Conservation (phyloP, 352 stramenopile species). For the Globisporangium cederbergense region DNA sequence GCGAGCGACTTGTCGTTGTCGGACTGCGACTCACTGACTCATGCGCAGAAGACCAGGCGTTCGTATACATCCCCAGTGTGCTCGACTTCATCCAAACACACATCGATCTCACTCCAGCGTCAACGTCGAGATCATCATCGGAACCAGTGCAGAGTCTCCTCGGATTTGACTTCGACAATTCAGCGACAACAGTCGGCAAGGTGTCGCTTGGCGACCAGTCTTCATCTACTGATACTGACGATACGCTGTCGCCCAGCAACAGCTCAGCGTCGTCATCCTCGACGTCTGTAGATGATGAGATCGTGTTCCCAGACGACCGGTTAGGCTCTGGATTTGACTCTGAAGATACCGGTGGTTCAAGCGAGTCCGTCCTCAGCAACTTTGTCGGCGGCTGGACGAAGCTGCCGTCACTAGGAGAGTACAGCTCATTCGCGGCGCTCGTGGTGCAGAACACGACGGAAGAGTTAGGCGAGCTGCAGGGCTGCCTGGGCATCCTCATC, state of each 20-base stretch:
- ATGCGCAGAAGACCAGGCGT: background rate
- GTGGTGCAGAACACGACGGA: constrained; percentile 11
- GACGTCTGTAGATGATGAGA: background rate
- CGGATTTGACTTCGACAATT: background rate
- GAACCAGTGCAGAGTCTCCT: background rate
- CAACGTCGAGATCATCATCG: background rate
- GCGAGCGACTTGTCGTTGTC: background rate
- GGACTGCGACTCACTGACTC: background rate
- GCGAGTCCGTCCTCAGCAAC: background rate
- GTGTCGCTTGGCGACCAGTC: background rate
- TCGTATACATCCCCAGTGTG: constrained; percentile 6
- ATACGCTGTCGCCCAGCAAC: background rate
- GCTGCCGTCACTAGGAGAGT: constrained; percentile 9
- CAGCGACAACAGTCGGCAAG: background rate
- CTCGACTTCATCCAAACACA: constrained; percentile 3
- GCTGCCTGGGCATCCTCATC: constrained; percentile 10
- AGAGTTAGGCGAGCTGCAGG: constrained; percentile 7
- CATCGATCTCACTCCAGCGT: background rate
- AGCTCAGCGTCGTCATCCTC: background rate
- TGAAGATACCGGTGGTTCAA: background rate
- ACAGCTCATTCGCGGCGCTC: constrained; percentile 9
- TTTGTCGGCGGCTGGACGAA: constrained; percentile 1
- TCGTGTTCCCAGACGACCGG: background rate
- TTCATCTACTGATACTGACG: background rate
- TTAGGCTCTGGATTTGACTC: background rate